Conservation (phyloP, 345 rosid species). For the Eucalyptus marginata region DNA sequence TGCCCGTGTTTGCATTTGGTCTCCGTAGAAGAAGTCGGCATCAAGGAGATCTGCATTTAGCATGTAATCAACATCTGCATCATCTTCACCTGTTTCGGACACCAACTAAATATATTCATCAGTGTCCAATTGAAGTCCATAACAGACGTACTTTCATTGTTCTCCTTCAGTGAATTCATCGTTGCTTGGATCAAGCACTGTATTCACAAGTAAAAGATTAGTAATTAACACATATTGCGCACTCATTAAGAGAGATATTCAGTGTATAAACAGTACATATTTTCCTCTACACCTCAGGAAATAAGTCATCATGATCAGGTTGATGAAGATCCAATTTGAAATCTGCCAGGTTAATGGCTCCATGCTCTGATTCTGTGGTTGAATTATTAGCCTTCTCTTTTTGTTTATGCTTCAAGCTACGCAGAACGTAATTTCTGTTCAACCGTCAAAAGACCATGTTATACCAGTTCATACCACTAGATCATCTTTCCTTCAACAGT, state of each 20-base stretch:
- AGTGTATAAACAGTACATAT: neutral
- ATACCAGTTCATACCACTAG: neutral
- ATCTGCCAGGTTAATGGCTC: neutral
- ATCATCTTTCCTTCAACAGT: neutral
- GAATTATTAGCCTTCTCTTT: neutral
- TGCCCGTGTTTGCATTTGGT: neutral
- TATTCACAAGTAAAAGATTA: neutral
- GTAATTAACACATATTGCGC: neutral
- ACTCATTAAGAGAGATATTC: neutral
- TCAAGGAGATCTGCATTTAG: neutral
- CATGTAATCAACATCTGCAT: neutral
- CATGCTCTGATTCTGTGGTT: neutral
- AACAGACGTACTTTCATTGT: neutral
- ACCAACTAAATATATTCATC: neutral
- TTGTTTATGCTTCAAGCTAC: neutral
- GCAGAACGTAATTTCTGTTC: neutral
- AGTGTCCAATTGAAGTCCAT: neutral
- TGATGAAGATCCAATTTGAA: neutral
- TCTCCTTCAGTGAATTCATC: neutral
- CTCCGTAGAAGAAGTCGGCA: neutral
- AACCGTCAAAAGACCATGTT: neutral
- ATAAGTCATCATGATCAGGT: neutral
- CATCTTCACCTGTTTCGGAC: neutral
- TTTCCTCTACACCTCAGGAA: neutral
- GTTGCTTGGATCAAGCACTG: neutral